Base-by-base conservation (phyloP, 2,329 filamentous ascomycete species). In the Fusarium sp. region DNA sequence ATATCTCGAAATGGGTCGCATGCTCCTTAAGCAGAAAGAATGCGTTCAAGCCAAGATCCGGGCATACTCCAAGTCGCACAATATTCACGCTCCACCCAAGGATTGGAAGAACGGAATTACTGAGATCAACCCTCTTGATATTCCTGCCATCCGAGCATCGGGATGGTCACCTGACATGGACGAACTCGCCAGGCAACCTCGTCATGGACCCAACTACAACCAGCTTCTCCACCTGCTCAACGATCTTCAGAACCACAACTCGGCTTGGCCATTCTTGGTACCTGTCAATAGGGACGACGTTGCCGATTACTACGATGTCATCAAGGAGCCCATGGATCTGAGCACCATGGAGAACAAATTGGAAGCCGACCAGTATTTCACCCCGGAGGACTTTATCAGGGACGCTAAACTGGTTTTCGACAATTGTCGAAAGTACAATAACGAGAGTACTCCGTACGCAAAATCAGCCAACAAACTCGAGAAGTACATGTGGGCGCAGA, bases 151-250 rank as follows among this genome's bases (percentile, higher is more conserved):
- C 79, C 93, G 90, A 73, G 92, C 90, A 45, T 96, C 93, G 0
- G 95, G 96, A 65, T 99, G 96, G 96, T 96, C 93, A 1, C 92
- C 93, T 1, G 95, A 97, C 76, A 99, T 99, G 96, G 96, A 99
- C 80, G 94, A 97, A 77, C 86, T 99, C 21, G 94, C 96, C 3
- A 92, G 96, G 35, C 94, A 97, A 77, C 95, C 96, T 27, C 93
- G 96, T 35, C 95, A 97, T 76, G 96, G 96, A 1, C 96, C 96
- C 43, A 97, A 97, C 77, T 97, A 97, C 83, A 97, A 96, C 77
- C 91, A 96, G 71, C 89, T 99, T 4, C 87, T 97, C 14, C 93
- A 96, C 77, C 87, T 99, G 9, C 90, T 99, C 68, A 97, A 96
- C 79, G 93, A 97, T 75, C 88, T 98, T 79, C 94, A 98, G 77